Percentiles rank a stretch among this genome's conserved stretches.
Conservation (phyloP, 2,329 filamentous ascomycete species). For the Aspergillus arachidicola region DNA sequence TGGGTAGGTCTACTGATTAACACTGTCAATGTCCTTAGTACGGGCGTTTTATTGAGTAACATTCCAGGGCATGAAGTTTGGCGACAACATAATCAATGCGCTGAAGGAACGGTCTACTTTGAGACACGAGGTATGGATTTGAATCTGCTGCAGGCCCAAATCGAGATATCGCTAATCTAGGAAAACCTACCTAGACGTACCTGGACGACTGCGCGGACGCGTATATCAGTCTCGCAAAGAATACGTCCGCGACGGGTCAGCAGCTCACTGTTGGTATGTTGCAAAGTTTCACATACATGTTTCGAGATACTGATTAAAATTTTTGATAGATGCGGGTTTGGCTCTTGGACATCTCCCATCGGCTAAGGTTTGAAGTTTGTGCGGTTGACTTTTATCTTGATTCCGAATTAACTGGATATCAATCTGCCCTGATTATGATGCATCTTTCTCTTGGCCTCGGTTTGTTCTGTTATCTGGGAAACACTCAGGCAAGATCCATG, state of each 20-base stretch:
- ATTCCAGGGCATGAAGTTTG: background rate
- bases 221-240: background rate
- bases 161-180: background rate
- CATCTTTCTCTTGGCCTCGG: background rate
- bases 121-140: background rate
- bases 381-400: background rate
- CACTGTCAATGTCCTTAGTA: background rate
- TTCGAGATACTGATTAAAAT: background rate
- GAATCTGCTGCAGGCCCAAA: no score
- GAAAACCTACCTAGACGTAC: background rate
- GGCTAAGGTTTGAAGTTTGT: background rate
- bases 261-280: conserved; percentile 4
- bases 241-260: background rate
- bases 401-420: background rate
- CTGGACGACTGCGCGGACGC: conserved; percentile 2
- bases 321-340: background rate
- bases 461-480: background rate
- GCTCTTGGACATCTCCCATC: background rate
- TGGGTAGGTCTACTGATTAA: conserved; percentile 52
- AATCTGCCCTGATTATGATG: background rate
- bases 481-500: background rate
- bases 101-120: background rate
- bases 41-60: background rate
- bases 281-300: no score
- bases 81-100: background rate